phyloP scores from a whole-genome alignment of 2,329 filamentous ascomycete genomes.

The Tolypocladium inflatum region DNA sequence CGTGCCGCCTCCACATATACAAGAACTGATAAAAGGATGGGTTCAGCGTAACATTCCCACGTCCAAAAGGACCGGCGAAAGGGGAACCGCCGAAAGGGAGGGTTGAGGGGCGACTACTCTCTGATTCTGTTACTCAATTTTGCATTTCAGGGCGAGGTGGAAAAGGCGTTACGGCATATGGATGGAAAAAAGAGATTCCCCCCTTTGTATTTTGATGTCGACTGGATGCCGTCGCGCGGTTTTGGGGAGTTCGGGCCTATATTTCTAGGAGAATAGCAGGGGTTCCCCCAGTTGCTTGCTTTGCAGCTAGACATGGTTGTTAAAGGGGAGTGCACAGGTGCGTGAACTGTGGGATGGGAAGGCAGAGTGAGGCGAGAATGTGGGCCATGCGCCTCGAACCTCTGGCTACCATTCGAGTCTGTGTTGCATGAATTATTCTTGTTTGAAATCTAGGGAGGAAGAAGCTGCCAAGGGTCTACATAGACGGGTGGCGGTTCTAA shows the following conservation, averaged over 20 bases:
- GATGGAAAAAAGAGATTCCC: conserved; percentile 16
- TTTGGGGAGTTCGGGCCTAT: background rate
- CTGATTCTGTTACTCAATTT: background rate
- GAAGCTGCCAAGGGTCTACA: too few species aligned
- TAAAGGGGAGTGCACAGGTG: background rate
- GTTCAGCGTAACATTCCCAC: background rate
- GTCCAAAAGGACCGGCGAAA: background rate
- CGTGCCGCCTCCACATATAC: background rate
- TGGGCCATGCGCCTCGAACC: background rate
- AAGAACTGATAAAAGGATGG: background rate
- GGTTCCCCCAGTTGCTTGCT: background rate
- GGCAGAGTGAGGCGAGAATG: background rate
- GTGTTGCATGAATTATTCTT: background rate
- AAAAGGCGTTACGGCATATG: conserved; percentile 12
- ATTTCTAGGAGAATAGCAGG: background rate
- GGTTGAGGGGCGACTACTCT: background rate
- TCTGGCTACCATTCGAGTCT: background rate
- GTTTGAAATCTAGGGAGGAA: background rate
- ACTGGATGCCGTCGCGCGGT: background rate
- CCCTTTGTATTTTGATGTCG: conserved; percentile 4
- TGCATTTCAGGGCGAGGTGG: conserved; percentile 5
- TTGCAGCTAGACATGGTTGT: background rate
- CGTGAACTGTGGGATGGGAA: background rate
- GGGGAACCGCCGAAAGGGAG: background rate
- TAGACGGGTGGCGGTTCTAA: too few species aligned